A percentile compares a stretch with the other conserved stretches of the same genome.
These are phyloP conservation scores for Neohortaea acidophila DNA, from an alignment of 495 filamentous ascomycete species.

Conservation along the genomic window DNA sequence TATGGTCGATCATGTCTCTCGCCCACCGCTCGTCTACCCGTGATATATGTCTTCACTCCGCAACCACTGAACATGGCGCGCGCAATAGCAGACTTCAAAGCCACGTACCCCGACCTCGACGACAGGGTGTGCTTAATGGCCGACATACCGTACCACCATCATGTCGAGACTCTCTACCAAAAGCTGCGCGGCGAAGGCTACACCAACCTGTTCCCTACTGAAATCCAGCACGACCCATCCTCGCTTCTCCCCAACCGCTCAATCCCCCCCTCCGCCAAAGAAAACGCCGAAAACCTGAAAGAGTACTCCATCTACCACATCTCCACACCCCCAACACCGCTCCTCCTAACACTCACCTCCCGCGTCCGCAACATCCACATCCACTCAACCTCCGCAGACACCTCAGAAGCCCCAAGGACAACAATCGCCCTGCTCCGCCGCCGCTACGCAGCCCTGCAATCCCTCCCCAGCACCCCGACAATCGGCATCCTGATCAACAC, in stretches of 20 bases:
- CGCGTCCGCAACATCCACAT: conserved; percentile 66
- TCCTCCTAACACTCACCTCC: conserved; percentile 76
- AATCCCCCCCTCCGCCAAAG: conserved; percentile 36
- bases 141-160: conserved; percentile 69
- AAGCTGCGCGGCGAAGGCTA: conserved; percentile 48
- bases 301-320: conserved; percentile 82
- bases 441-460: conserved; percentile 72
- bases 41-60: conserved; percentile 81
- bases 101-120: conserved; percentile 45
- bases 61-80: conserved; percentile 44
- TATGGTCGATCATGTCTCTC: conserved; percentile 88
- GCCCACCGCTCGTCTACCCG: conserved; percentile 73
- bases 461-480: conserved; percentile 62
- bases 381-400: conserved; percentile 40
- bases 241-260: conserved; percentile 75
- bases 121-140: conserved; percentile 69
- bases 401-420: conserved; percentile 25
- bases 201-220: conserved; percentile 48
- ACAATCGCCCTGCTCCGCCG: conserved; percentile 53
- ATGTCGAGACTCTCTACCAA: conserved; percentile 41
- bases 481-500: conserved; percentile 94
- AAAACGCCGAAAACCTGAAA: conserved; percentile 38
- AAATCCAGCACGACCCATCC: conserved; percentile 61
- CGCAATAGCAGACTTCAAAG: conserved; percentile 47
- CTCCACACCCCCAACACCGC: conserved; percentile 63